A percentile compares a stretch with the other conserved stretches of the same genome.
Evolutionary conservation across 2,329 filamentous ascomycete species (phyloP).

Genomic region (Colletotrichum lentis): DNA sequence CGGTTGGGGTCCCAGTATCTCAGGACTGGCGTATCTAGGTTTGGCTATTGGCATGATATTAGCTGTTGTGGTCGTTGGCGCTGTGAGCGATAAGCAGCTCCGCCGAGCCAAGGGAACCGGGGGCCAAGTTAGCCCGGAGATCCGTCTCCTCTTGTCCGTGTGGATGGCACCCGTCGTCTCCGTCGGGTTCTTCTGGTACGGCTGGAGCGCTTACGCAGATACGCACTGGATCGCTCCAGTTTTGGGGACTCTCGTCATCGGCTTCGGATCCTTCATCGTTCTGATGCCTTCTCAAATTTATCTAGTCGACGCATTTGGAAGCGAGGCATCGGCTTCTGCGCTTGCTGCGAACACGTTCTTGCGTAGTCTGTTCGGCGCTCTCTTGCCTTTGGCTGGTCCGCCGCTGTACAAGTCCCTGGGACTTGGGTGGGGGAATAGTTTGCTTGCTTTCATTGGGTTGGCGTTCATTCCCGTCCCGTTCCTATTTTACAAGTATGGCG

Average conservation of each 20-base stretch:
- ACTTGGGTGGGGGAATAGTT: slow-evolving; percentile 39
- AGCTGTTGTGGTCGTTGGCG: slow-evolving; percentile 15
- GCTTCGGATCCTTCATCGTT: slow-evolving; percentile 55
- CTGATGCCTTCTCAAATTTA: slow-evolving; percentile 42
- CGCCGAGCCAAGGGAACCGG: slow-evolving; percentile 1
- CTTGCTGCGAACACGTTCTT: slow-evolving; percentile 20
- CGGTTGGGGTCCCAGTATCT: slow-evolving; percentile 45
- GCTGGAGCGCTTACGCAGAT: slow-evolving; percentile 62
- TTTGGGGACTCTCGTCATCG: slow-evolving; percentile 62
- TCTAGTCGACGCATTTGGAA: slow-evolving; percentile 44
- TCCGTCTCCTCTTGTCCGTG: slow-evolving; percentile 10
- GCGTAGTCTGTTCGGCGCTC: slow-evolving; percentile 30
- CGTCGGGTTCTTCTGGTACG: slow-evolving; percentile 64
- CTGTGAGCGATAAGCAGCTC: slow-evolving; percentile 19
- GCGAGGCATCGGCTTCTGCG: slow-evolving; percentile 21
- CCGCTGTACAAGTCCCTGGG: slow-evolving; percentile 34
- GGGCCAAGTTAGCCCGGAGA: slow-evolving; percentile 6
- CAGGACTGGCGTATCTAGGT: slow-evolving; percentile 28
- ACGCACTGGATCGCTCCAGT: slow-evolving; percentile 68
- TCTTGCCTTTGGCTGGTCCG: slow-evolving; percentile 33
- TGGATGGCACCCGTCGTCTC: slow-evolving; percentile 12
- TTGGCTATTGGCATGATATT: slow-evolving; percentile 29
- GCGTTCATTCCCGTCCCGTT: slow-evolving; percentile 28
- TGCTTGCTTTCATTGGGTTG: slow-evolving; percentile 36
- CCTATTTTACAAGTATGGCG: slow-evolving; percentile 25